A percentile compares a stretch with the other conserved stretches of the same genome.
phyloP scores from a whole-genome alignment of 257 asterid genomes.

The Ophiorrhiza pumila region DNA sequence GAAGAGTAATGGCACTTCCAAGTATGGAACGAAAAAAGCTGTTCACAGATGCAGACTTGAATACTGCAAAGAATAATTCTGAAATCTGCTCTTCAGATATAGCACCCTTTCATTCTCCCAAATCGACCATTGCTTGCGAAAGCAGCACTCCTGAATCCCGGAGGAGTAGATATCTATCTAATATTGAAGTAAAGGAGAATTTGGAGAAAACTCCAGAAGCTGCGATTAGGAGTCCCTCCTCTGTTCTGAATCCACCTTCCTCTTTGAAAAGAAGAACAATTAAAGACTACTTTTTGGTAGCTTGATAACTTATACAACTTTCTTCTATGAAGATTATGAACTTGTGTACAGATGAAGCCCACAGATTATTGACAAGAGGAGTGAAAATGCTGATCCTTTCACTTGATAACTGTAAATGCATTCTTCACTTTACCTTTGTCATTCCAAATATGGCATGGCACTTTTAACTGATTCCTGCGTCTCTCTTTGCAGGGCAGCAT shows the following conservation, averaged over 20 bases:
- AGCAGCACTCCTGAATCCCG: constrained; percentile 68
- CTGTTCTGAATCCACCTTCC: constrained; percentile 86
- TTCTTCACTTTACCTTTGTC: background rate
- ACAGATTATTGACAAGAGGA: background rate
- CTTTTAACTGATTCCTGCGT: background rate
- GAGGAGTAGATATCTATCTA: constrained; percentile 37
- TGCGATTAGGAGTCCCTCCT: constrained; percentile 66
- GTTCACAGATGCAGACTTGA: constrained; percentile 44
- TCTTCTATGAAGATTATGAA: background rate
- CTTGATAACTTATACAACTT: constrained; percentile 24
- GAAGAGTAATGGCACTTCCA: constrained; percentile 67
- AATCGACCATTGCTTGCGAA: constrained; percentile 32
- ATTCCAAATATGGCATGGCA: background rate
- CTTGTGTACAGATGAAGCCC: constrained; percentile 6
- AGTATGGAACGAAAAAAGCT: constrained; percentile 51
- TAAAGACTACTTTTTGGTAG: constrained; percentile 60
- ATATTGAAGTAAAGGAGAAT: constrained; percentile 36
- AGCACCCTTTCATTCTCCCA: constrained; percentile 23
- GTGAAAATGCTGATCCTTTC: background rate
- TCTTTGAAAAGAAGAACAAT: constrained; percentile 79
- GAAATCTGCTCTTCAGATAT: constrained; percentile 12
- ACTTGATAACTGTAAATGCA: background rate
- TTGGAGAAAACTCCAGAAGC: constrained; percentile 57
- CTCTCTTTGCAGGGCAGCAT: background rate
- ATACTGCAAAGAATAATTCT: constrained; percentile 23